phyloP scores from a whole-genome alignment of 306 rosid genomes.

The Calophaca sinica region DNA sequence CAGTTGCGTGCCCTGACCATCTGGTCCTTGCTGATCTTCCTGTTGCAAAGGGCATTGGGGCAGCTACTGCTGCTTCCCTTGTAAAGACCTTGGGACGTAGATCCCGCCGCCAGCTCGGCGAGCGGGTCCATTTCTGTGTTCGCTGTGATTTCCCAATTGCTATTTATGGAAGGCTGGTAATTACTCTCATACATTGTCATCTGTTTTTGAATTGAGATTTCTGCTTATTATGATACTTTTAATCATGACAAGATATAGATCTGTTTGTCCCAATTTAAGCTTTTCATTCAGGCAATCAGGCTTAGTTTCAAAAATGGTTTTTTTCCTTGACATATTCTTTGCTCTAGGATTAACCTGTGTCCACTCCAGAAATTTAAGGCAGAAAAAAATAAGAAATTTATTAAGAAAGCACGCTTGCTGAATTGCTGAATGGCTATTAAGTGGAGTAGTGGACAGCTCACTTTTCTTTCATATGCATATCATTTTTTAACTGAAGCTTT shows the following conservation, averaged over 20 bases:
- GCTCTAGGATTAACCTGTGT: neutral
- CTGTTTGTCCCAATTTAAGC: neutral
- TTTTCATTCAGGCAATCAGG: slow-evolving; percentile 3
- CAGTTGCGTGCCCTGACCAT: slow-evolving; percentile 98
- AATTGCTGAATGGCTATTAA: slow-evolving; percentile 17
- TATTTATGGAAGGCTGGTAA: slow-evolving; percentile 90
- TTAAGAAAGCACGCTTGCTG: slow-evolving; percentile 3
- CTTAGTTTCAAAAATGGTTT: neutral
- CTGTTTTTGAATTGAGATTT: slow-evolving; percentile 26
- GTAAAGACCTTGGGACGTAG: slow-evolving; percentile 87
- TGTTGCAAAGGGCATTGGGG: slow-evolving; percentile 96
- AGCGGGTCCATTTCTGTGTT: slow-evolving; percentile 95
- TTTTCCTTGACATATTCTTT: slow-evolving; percentile 5
- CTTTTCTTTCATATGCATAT: slow-evolving; percentile 4
- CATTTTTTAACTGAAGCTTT: slow-evolving; percentile 10
- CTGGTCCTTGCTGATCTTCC: slow-evolving; percentile 96
- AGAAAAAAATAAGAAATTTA: neutral
- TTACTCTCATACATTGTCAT: neutral
- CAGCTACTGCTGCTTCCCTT: slow-evolving; percentile 70
- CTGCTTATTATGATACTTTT: neutral
- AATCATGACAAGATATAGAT: neutral
- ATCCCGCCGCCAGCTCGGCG: slow-evolving; percentile 98
- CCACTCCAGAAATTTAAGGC: neutral
- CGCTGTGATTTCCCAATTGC: slow-evolving; percentile 94
- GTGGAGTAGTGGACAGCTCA: slow-evolving; percentile 13